These are phyloP conservation scores for Lactifluus hygrophoroides DNA, from an alignment of 768 basidiomycete genomes.

Conservation along the genomic window DNA sequence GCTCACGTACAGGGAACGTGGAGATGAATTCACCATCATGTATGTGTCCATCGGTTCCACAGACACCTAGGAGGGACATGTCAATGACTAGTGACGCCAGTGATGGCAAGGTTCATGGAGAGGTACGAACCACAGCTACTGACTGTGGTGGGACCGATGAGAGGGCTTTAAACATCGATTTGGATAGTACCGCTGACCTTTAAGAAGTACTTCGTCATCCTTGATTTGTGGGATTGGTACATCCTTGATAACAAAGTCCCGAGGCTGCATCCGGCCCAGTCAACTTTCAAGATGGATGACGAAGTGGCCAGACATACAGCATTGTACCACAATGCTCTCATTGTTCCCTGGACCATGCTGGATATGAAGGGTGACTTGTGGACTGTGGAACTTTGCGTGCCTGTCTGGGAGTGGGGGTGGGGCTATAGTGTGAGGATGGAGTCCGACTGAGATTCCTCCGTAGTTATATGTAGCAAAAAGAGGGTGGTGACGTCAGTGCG, in stretches of 20 bases:
- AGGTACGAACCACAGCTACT: constrained; percentile 23
- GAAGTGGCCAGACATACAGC: constrained; percentile 33
- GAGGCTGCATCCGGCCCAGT: constrained; percentile 37
- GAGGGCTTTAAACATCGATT: background rate
- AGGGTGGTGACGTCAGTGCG: constrained; percentile 11
- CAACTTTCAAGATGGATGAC: constrained; percentile 6
- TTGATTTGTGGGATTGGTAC: constrained; percentile 59
- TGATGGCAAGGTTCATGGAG: background rate
- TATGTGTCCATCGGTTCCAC: constrained; percentile 61
- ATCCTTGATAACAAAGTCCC: constrained; percentile 55
- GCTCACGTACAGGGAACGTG: constrained; percentile 50
- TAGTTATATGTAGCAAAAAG: constrained; percentile 3
- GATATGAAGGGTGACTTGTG: background rate
- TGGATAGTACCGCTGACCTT: constrained; percentile 36
- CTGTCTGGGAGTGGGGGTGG: background rate
- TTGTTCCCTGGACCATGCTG: constrained; percentile 49
- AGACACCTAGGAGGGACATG: constrained; percentile 38
- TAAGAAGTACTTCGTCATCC: constrained; percentile 67
- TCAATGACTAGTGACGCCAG: background rate
- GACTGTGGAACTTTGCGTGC: background rate
- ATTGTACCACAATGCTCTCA: constrained; percentile 72
- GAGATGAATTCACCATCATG: constrained; percentile 60
- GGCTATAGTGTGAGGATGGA: background rate
- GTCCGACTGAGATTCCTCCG: background rate
- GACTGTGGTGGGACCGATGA: constrained; percentile 10